Percentiles rank a stretch among this genome's conserved stretches.
phyloP scores from a whole-genome alignment of 78 protist genomes.

The Cavenderia fasciculata region DNA sequence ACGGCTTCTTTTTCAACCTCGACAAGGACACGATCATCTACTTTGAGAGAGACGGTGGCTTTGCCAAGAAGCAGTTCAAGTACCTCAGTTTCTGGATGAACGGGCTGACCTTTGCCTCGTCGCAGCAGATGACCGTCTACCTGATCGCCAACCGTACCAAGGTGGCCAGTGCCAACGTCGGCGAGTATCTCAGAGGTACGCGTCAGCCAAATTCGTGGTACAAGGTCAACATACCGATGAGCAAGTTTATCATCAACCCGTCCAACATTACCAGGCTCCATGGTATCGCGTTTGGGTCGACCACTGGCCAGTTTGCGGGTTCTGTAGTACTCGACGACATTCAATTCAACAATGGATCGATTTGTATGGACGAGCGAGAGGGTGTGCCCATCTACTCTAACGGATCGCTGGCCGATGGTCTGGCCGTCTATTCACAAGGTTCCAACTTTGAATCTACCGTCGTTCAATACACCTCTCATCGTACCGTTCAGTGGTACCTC shows the following conservation, averaged over 20 bases:
- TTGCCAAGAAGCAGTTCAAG: slow-evolving; percentile 17
- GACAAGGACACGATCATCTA: not conserved
- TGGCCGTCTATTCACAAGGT: not conserved
- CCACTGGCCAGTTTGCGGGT: slow-evolving; percentile 7
- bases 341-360: slow-evolving; percentile 26
- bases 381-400: not conserved
- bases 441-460: not conserved
- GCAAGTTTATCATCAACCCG: not conserved
- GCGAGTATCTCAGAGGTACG: slow-evolving; percentile 37
- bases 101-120: slow-evolving; percentile 12
- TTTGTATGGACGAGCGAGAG: slow-evolving; percentile 17
- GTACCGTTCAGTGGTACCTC: not conserved
- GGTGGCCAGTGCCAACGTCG: not conserved
- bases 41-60: not conserved
- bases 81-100: slow-evolving; percentile 56
- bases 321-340: slow-evolving; percentile 11
- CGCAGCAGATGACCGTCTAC: slow-evolving; percentile 7
- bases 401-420: slow-evolving; percentile 4
- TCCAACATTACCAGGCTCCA: not conserved
- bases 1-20: slow-evolving; percentile 8
- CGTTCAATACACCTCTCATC: not conserved
- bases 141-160: not conserved
- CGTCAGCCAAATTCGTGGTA: slow-evolving; percentile 12
- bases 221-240: slow-evolving; percentile 25
- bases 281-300: too few relatives aligned